Base-by-base conservation (phyloP, 2,329 filamentous ascomycete species). In the Cladobotryum mycophilum region DNA sequence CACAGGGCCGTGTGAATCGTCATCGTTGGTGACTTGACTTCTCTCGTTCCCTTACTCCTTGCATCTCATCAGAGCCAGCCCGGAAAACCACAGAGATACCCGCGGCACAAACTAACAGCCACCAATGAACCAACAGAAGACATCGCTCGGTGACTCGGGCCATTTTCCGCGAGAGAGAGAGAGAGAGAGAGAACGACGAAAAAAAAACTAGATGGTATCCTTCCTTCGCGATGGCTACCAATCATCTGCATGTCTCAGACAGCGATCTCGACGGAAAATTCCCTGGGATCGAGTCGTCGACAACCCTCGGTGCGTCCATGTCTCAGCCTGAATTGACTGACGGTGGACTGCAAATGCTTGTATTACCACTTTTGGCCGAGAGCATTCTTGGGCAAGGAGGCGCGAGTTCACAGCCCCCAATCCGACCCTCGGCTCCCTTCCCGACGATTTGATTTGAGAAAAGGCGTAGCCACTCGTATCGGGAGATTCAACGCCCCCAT, bases 181-280 rank as follows among this genome's bases (percentile, higher is more conserved):
- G 25, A 30, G 20, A 14, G 25, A 45, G 17, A 30, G 14, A 45
- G 8, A n/a, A 30, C n/a, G n/a, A 45, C 13, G 20, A 22, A n/a
- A 45, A 18, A 45, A 25, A 45, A n/a, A 45, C 42, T n/a, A 4
- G 18, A 42, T 20, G 40, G 15, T 20, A 42, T 18, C 13, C 42
- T 35, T 42, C 41, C 8, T 35, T 22, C 33, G n/a, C 42, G 42
- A 45, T 45, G 42, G 6, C 25, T 30, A 45, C 33, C 42, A 45
- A 11, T 45, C 25, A 45, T 45, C 13, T 45, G 42, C 20, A 33
- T 30, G 42, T 45, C 42, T 45, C 14, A 45, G 42, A 45, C 42
- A 45, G n/a, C 42, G 42, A 45, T 45, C 42, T 45, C 14, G n/a
- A 45, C 42, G 42, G 42, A 45, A 25, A 45, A 45, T 45, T 45